Evolutionary conservation across 31 red algal species (phyloP).

Genomic region (Porphyra umbilicalis): DNA sequence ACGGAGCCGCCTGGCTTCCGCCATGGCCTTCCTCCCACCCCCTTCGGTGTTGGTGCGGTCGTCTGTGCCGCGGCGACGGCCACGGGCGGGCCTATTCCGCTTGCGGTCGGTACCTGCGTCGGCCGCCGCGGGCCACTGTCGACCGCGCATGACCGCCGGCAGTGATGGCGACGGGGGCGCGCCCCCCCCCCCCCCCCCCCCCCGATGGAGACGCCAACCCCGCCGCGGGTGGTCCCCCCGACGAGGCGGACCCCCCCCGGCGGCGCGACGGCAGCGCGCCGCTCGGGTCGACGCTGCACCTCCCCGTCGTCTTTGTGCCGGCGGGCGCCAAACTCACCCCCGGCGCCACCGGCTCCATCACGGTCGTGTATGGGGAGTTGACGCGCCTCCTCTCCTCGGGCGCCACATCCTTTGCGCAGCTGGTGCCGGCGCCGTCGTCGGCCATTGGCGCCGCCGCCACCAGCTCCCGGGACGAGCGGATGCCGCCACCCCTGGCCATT

Average conservation of each 20-base stretch:
- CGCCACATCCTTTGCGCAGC: not conserved
- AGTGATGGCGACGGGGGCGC: not conserved
- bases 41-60: not conserved
- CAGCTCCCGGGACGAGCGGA: not conserved
- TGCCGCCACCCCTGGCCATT: not conserved
- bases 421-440: too few species aligned
- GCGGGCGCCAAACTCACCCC: not conserved
- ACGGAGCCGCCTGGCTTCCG: too few species aligned
- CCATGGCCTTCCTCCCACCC: not conserved
- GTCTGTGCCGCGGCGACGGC: not conserved
- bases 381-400: not conserved
- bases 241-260: not conserved
- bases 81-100: not conserved
- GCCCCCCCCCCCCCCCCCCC: not conserved
- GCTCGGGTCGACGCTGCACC: not conserved
- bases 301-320: not conserved
- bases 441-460: too few species aligned
- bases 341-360: not conserved
- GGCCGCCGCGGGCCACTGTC: not conserved
- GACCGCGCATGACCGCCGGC: not conserved
- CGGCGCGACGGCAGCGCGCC: not conserved
- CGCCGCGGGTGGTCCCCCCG: too few species aligned
- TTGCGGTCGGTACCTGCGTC: not conserved
- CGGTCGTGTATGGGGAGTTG: not conserved
- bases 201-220: too few species aligned